Evolutionary conservation across 1,284 basidiomycete species (phyloP).

Genomic region (Xanthoconium separans): DNA sequence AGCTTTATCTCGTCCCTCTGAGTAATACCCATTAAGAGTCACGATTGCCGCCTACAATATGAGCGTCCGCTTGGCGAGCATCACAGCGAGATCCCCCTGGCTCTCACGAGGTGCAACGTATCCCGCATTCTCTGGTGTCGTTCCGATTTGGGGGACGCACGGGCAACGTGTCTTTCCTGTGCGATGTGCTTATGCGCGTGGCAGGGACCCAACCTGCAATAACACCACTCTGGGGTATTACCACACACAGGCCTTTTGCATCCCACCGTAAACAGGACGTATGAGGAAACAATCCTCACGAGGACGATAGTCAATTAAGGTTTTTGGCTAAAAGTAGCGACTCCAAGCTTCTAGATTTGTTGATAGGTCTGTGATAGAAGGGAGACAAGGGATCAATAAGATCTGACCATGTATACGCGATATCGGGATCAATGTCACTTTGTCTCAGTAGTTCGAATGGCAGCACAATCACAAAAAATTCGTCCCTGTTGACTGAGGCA

Average conservation of each 20-base stretch:
- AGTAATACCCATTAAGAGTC: neutral
- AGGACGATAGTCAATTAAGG: constrained; percentile 29
- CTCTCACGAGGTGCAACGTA: neutral
- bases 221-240: constrained; percentile 15
- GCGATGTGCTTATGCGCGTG: constrained; percentile 11
- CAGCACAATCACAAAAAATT: neutral
- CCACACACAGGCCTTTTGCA: constrained; percentile 16
- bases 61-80: constrained; percentile 10
- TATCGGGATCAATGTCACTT: constrained; percentile 1
- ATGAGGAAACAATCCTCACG: constrained; percentile 18
- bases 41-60: constrained; percentile 6
- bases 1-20: constrained; percentile 10
- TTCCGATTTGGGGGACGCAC: constrained; percentile 1
- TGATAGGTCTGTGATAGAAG: constrained; percentile 21
- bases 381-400: constrained; percentile 20
- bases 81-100: neutral
- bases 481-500: neutral
- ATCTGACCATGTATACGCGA: constrained; percentile 17
- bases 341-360: constrained; percentile 23
- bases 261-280: constrained; percentile 20
- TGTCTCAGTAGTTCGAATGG: neutral
- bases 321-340: constrained; percentile 30
- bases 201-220: constrained; percentile 5
- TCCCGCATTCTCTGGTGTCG: neutral
- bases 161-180: constrained; percentile 23